Evolutionary conservation across 164 flowering plant species (phyloP).

Genomic region (Dillenia suffruticosa): DNA sequence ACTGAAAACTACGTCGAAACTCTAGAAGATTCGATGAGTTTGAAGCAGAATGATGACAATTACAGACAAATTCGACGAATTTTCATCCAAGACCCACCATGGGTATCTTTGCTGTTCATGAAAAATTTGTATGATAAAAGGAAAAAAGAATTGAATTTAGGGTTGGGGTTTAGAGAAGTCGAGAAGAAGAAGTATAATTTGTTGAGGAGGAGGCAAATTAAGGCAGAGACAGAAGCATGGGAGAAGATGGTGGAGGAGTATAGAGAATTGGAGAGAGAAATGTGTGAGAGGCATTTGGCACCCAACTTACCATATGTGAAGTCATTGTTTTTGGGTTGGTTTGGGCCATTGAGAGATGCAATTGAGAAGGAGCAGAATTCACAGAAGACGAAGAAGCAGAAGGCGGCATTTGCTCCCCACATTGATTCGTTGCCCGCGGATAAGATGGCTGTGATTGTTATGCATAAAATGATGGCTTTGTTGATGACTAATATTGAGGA

Average conservation of each 20-base stretch:
- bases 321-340: conserved; percentile 76
- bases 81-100: conserved; percentile 66
- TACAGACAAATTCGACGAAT: conserved; percentile 21
- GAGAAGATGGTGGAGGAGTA: conserved; percentile 78
- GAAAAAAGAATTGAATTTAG: conserved; percentile 1
- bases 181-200: conserved; percentile 48
- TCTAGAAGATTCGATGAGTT: conserved; percentile 23
- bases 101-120: conserved; percentile 44
- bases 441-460: conserved; percentile 89
- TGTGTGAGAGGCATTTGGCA: conserved; percentile 77
- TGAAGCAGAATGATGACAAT: not conserved
- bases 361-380: conserved; percentile 60
- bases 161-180: conserved; percentile 25
- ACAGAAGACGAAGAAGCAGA: conserved; percentile 41
- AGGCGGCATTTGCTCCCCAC: conserved; percentile 57
- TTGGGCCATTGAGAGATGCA: conserved; percentile 72
- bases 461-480: conserved; percentile 92
- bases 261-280: conserved; percentile 62
- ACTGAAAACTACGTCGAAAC: conserved; percentile 23
- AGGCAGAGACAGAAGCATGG: conserved; percentile 90
- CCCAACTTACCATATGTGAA: conserved; percentile 84
- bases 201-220: conserved; percentile 71
- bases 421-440: conserved; percentile 74
- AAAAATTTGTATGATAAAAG: conserved; percentile 19
- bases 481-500: conserved; percentile 57